A percentile compares a stretch with the other conserved stretches of the same genome.
Conservation (phyloP, 192 early-diverging fungal species). For the Powellomyces hirtus region DNA sequence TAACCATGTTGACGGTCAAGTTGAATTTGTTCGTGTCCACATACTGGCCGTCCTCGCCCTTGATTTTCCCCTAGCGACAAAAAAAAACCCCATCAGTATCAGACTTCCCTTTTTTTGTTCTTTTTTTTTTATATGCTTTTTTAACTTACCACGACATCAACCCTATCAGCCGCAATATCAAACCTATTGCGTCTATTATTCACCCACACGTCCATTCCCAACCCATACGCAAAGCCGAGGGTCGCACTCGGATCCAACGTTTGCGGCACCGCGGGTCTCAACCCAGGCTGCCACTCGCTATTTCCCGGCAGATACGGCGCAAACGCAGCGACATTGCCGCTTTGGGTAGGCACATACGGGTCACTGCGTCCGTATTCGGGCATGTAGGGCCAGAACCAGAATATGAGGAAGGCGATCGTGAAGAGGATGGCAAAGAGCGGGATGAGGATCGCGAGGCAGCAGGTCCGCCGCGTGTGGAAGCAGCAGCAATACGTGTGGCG, state of each 20-base stretch:
- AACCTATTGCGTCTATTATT: slow-evolving; percentile 10
- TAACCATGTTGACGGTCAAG: not conserved
- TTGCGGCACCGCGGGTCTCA: not conserved
- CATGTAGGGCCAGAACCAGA: slow-evolving; percentile 12
- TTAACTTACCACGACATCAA: slow-evolving; percentile 3
- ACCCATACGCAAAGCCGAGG: slow-evolving; percentile 1
- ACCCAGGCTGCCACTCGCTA: not conserved
- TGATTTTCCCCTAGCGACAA: too few species aligned
- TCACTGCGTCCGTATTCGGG: slow-evolving; percentile 10
- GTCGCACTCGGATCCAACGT: not conserved
- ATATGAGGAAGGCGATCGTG: slow-evolving; percentile 7
- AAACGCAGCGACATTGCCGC: not conserved
- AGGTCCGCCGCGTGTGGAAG: slow-evolving; percentile 8
- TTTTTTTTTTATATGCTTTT: too few species aligned
- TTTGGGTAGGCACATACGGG: not conserved
- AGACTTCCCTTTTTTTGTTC: too few species aligned
- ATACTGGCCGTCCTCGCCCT: too few species aligned
- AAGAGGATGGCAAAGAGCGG: not conserved
- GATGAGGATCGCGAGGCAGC: slow-evolving; percentile 3
- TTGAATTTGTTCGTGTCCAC: not conserved
- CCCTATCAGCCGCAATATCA: not conserved
- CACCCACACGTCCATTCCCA: slow-evolving; percentile 19
- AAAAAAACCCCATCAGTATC: too few species aligned
- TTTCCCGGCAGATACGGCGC: not conserved
- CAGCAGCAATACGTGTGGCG: slow-evolving; percentile 21